These are phyloP conservation scores for Clonostachys chloroleuca DNA, from an alignment of 2,329 filamentous ascomycete species.

Conservation along the genomic window DNA sequence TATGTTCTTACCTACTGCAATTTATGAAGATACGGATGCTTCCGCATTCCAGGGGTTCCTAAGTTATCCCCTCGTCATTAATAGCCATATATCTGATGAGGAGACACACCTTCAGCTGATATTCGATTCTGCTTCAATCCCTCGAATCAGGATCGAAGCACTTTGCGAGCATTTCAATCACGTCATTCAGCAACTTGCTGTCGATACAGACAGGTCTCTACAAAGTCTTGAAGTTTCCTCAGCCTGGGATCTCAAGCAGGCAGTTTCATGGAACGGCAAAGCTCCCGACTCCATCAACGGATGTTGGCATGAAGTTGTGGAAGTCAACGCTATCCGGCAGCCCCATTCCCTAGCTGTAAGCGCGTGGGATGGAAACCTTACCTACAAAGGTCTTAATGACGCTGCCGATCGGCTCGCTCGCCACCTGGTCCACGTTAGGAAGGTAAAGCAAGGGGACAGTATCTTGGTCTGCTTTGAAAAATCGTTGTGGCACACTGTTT, in stretches of 20 bases:
- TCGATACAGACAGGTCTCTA: background rate
- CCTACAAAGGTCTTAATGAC: conserved; percentile 1
- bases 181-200: background rate
- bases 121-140: background rate
- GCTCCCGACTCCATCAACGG: background rate
- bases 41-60: background rate
- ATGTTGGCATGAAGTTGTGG: background rate
- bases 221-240: background rate
- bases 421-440: background rate
- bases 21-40: background rate
- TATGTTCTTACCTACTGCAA: too few relatives aligned
- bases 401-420: background rate
- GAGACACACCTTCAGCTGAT: background rate
- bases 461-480: conserved; percentile 8
- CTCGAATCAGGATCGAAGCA: background rate
- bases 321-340: background rate
- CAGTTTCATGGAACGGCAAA: background rate
- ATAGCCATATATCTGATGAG: background rate
- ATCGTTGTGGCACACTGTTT: conserved; percentile 4
- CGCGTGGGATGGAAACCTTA: conserved; percentile 1
- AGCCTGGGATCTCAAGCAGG: conserved; percentile 1
- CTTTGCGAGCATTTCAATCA: background rate
- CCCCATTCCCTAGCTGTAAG: background rate
- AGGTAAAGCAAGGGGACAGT: background rate
- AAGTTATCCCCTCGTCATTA: background rate